phyloP scores from a whole-genome alignment of 2,329 filamentous ascomycete genomes.

The Hypoxylon sp. region DNA sequence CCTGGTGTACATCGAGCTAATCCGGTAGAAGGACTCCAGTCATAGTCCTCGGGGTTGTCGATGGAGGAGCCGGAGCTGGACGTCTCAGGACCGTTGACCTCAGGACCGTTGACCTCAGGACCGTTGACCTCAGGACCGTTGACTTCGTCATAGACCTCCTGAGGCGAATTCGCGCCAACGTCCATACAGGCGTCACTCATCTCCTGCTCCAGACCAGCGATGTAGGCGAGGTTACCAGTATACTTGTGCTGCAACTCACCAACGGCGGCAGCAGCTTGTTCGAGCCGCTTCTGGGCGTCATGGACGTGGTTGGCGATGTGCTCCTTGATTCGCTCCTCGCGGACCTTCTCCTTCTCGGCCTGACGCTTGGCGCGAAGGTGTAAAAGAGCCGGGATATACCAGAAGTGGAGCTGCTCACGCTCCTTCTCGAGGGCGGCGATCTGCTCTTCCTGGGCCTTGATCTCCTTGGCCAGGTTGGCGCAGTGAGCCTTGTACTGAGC shows the following conservation, averaged over 20 bases:
- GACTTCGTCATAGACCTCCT: conserved; percentile 23
- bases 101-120: too few species aligned
- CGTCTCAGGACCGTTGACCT: too few species aligned
- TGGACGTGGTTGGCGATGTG: conserved; percentile 30
- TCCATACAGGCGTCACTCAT: conserved; percentile 19
- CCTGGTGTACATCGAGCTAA: background rate
- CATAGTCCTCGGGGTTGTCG: too few species aligned
- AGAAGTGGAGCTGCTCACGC: conserved; percentile 15
- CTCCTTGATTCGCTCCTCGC: conserved; percentile 23
- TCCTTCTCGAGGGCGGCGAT: conserved; percentile 26
- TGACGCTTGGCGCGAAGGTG: background rate
- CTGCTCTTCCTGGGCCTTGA: conserved; percentile 21
- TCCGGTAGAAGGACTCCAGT: background rate
- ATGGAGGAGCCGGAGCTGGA: background rate
- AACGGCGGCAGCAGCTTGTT: conserved; percentile 19
- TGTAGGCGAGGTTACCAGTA: background rate
- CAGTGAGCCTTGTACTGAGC: conserved; percentile 13
- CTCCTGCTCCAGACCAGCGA: conserved; percentile 6
- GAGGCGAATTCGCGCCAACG: background rate
- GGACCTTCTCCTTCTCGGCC: conserved; percentile 1
- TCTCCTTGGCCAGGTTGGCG: conserved; percentile 4
- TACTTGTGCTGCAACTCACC: conserved; percentile 2
- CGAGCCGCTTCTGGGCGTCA: conserved; percentile 31
- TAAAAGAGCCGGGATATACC: conserved; percentile 23
- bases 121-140: background rate